Conservation (phyloP, 768 basidiomycete genomes). For the Hypholoma sublateritium region DNA sequence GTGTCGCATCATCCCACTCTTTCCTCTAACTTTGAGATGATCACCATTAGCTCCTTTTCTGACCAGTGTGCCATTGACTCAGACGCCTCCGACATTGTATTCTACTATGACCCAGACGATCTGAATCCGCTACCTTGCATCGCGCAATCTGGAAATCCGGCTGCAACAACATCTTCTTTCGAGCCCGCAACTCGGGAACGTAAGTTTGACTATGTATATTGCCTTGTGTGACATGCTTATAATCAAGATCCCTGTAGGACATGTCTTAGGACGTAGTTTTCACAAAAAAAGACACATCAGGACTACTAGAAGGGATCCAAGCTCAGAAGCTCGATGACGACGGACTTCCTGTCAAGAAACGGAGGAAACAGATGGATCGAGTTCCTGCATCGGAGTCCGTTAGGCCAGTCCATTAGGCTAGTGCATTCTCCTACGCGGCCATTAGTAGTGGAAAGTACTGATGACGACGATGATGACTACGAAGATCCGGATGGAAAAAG, state of each 20-base stretch:
- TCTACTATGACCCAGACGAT: slow-evolving; percentile 7
- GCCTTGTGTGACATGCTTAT: background rate
- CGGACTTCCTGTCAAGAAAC: background rate
- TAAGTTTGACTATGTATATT: background rate
- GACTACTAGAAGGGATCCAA: background rate
- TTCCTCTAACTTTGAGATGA: too few species aligned
- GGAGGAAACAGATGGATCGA: background rate
- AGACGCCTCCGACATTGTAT: slow-evolving; percentile 5
- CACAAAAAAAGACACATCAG: background rate
- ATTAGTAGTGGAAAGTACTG: too few species aligned
- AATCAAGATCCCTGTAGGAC: background rate
- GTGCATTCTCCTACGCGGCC: background rate
- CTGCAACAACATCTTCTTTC: too few species aligned
- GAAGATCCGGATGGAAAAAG: too few species aligned
- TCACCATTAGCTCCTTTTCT: too few species aligned
- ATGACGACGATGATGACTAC: too few species aligned
- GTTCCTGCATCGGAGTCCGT: background rate
- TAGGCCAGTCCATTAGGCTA: too few species aligned
- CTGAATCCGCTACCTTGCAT: background rate
- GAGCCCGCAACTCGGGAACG: background rate
- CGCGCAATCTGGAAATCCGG: background rate
- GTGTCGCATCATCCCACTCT: too few species aligned
- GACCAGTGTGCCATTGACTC: slow-evolving; percentile 10
- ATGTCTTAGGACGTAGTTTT: background rate
- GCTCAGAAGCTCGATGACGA: background rate